These are phyloP conservation scores for Linum trigynum DNA, from an alignment of 345 rosid species.

Conservation along the genomic window DNA sequence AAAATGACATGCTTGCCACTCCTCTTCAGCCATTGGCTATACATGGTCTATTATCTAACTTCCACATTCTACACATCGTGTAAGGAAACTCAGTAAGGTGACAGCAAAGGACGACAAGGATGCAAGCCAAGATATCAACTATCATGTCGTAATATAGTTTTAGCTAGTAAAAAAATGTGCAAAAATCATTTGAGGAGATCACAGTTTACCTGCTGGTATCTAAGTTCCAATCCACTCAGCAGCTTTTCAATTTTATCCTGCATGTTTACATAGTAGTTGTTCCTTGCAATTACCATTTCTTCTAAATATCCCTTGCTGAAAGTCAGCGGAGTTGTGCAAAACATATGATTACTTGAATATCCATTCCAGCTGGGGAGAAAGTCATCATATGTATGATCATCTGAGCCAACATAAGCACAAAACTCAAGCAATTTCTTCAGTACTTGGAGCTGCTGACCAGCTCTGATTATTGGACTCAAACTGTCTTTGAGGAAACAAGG, in stretches of 20 bases:
- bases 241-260: slow-evolving; percentile 48
- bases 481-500: slow-evolving; percentile 75
- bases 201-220: slow-evolving; percentile 50
- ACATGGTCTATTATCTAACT: no score
- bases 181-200: not conserved
- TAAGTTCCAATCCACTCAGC: slow-evolving; percentile 41
- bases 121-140: no score
- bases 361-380: slow-evolving; percentile 70
- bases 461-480: slow-evolving; percentile 70
- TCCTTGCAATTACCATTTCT: slow-evolving; percentile 47
- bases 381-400: slow-evolving; percentile 42
- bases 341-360: slow-evolving; percentile 34
- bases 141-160: no score
- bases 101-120: no score
- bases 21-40: no score
- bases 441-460: slow-evolving; percentile 97
- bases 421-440: slow-evolving; percentile 73
- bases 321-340: slow-evolving; percentile 48
- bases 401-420: slow-evolving; percentile 43
- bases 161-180: not conserved
- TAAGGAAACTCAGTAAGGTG: no score
- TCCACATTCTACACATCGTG: no score
- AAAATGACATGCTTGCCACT: no score
- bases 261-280: slow-evolving; percentile 55
- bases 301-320: slow-evolving; percentile 57